Conservation (phyloP, 768 basidiomycete genomes). For the Mycena capillaripes region DNA sequence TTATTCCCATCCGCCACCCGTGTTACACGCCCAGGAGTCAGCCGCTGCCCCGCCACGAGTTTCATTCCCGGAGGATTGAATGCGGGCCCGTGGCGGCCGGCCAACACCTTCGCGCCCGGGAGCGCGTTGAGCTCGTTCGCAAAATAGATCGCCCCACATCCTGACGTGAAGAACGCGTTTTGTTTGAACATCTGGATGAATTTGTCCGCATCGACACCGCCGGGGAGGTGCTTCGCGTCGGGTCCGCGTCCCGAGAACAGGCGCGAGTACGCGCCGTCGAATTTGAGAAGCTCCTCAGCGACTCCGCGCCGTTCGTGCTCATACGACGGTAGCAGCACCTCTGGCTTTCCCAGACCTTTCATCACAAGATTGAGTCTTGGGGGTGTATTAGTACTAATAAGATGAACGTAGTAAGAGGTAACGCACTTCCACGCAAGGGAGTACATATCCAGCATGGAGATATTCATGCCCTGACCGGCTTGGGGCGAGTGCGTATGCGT, state of each 20-base stretch:
- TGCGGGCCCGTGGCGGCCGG: slow-evolving; percentile 4
- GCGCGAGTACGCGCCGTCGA: slow-evolving; percentile 54
- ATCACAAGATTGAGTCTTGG: slow-evolving; percentile 35
- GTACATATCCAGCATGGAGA: slow-evolving; percentile 39
- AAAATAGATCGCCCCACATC: slow-evolving; percentile 35
- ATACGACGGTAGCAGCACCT: slow-evolving; percentile 45
- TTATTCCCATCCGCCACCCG: slow-evolving; percentile 34
- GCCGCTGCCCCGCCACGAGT: slow-evolving; percentile 34
- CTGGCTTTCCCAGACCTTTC: slow-evolving; percentile 35
- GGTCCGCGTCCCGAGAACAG: slow-evolving; percentile 49
- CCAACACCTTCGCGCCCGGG: slow-evolving; percentile 16
- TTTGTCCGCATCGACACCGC: slow-evolving; percentile 34
- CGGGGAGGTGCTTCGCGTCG: slow-evolving; percentile 33
- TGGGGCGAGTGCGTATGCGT: slow-evolving; percentile 44
- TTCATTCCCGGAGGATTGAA: slow-evolving; percentile 33
- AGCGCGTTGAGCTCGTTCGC: slow-evolving; percentile 36
- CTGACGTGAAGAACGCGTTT: slow-evolving; percentile 37
- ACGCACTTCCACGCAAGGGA: slow-evolving; percentile 35
- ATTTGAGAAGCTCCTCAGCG: slow-evolving; percentile 58
- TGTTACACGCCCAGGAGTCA: slow-evolving; percentile 30
- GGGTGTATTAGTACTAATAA: not conserved
- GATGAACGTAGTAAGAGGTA: not conserved
- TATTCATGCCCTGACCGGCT: slow-evolving; percentile 54
- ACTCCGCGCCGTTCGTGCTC: slow-evolving; percentile 54
- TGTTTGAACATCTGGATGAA: slow-evolving; percentile 40